Base-by-base conservation (phyloP, 371 early-diverging fungal genomes). In the Quaeritorhiza haematococci region DNA sequence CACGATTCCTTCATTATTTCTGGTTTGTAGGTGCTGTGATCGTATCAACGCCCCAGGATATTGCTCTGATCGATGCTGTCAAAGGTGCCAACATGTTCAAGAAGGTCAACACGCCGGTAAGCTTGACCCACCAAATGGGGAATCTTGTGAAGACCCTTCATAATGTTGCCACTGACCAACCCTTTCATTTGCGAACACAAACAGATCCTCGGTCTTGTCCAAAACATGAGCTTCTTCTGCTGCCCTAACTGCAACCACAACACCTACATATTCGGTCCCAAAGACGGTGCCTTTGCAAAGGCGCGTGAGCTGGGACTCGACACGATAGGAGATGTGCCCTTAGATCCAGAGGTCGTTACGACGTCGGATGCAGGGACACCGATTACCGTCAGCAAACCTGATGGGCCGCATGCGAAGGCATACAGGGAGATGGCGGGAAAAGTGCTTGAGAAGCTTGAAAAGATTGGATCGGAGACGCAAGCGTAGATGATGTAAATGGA, bases 1-100 rank as follows among this genome's bases (percentile, higher is more conserved):
- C 15, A 30, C 33, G 35, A 15, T 26, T 21, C 55, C 7, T 26
- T 38, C 1, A 15, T 17, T n/a, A n/a, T n/a, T n/a, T n/a, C 59
- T 21, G 17, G 30, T 27, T 26, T 46, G 17, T 50, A 83, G 88
- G 90, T 19, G 89, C 88, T 17, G 84, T 93, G 4, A 87, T 93
- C 57, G 85, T 93, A 2, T 89, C 92, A 3, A 93, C 94, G 0
- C 94, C 94, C 32, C 94, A 93, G 63, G 92, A 92, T 64, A 81
- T 93, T 62, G 91, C 92, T 1, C 66, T 91, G 21, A 74, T 83
- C 49, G 94, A 93, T 67, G 90, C 85, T 0, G 83, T 79, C 8
- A 90, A 90, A 64, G 94, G 91, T 3, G 78, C 83, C 34, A 79
- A 84, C 45, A 88, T 93, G 89, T 92, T 92, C 59, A 72, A 78